These are phyloP conservation scores for Scalesia atractyloides DNA, from an alignment of 129 eudicot genomes.

Conservation along the genomic window DNA sequence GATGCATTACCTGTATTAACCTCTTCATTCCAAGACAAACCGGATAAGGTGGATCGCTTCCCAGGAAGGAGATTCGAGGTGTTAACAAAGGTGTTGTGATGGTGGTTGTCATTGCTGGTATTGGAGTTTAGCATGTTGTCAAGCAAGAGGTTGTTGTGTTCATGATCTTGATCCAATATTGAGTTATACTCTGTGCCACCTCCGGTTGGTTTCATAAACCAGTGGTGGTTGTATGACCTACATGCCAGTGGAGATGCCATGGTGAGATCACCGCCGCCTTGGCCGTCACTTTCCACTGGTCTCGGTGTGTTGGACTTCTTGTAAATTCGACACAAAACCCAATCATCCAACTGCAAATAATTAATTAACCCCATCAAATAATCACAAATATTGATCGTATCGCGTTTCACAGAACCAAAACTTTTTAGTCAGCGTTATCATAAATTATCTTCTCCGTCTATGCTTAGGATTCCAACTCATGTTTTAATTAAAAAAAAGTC, in stretches of 20 bases:
- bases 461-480: too few relatives aligned
- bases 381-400: background rate
- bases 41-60: conserved; percentile 39
- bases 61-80: conserved; percentile 30
- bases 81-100: conserved; percentile 23
- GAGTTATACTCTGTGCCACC: conserved; percentile 37
- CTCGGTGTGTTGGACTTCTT: conserved; percentile 67
- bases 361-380: background rate
- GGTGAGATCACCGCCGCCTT: conserved; percentile 35
- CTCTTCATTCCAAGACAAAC: conserved; percentile 55
- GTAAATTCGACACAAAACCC: conserved; percentile 96
- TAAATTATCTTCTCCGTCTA: too few relatives aligned
- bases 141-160: conserved; percentile 38
- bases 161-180: conserved; percentile 38
- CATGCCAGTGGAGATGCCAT: conserved; percentile 37
- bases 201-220: conserved; percentile 30
- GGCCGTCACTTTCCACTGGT: conserved; percentile 43
- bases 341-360: conserved; percentile 74
- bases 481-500: too few relatives aligned
- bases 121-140: conserved; percentile 43
- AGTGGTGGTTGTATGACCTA: conserved; percentile 33
- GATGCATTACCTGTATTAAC: conserved; percentile 22
- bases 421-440: background rate
- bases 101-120: conserved; percentile 15
- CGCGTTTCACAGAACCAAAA: background rate